Base-by-base conservation (phyloP, 169 alveolate species). In the Ichthyophthirius multifiliis region DNA sequence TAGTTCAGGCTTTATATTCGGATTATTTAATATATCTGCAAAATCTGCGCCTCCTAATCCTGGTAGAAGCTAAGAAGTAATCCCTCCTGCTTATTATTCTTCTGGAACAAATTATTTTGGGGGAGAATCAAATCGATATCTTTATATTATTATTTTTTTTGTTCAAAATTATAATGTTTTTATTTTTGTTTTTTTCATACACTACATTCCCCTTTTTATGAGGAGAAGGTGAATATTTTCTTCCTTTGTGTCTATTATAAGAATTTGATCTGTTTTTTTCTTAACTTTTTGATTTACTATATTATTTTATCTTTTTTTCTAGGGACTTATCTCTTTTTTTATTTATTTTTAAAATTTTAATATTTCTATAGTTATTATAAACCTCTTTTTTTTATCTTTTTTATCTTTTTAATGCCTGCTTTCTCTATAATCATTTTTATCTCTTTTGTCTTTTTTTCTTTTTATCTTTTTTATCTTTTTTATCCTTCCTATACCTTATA, bases 381-480 rank as follows among this genome's bases (percentile, higher is more conserved):
- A 55, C 71, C 71, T 55, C 18, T 55, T 55, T 39, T 55, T 55
- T 27, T 55, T 55, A n/a, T 55, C 71, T 27, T 55, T 55, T 27
- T 55, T 55, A 55, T 55, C 71, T 39, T 55, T 55, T 10, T 55
- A 27, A 1, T 55, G 43, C 1, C 31, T 39, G 23, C 71, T 55
- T 12, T 55, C 71, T 10, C 39, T 55, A 55, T 39, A 27, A 1
- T 55, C 71, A 13, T 55, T 55, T 55, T 39, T 55, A 55, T 55
- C 71, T 27, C 71, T 55, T 12, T 20, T 34, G 16, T 55, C 71
- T 23, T 55, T 55, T 55, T 39, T 27, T 55, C 31, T 18, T 47
- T 46, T 46, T 55, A 55, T 55, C 71, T 27, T 55, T 55, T 39
- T 55, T 55, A 27, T 55, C 71, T 55, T 55, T 55, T 27, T 55